Evolutionary conservation across 2,329 filamentous ascomycete genomes (phyloP), one percentile per base, ranked within the genome.

Genomic region (Trichoderma citrinoviride): DNA sequence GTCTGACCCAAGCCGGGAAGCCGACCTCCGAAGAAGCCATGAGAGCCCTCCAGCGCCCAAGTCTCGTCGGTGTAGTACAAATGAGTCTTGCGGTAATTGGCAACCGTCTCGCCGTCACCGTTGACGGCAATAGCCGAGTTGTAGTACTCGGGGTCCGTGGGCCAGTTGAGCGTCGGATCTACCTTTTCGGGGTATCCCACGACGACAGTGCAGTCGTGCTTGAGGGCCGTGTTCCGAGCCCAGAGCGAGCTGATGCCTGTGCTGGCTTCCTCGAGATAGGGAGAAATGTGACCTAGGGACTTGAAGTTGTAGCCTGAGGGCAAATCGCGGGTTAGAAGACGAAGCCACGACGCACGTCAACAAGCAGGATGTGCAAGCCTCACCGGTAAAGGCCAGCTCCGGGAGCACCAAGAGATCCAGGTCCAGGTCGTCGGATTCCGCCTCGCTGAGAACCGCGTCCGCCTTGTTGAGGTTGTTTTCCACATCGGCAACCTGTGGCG

Each of bases 151-250:
- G 83, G 81, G 0, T 72, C 74, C 0, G 82, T 75, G 0, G 85
- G 85, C 81, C 84, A 86, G 25, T 79, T 78, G 0, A 73, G 57
- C 0, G 78, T 73, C 0, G 83, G 71, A 56, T 88, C 85, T 0
- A 83, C 84, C 69, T 84, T 85, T 65, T 95, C 91, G 0, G 91
- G 91, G 63, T 94, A 95, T 0, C 91, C 91, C 1, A 87, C 85
- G 0, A 85, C 83, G 0, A 94, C 89, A 57, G 82, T 78, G 71
- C 90, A 93, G 66, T 87, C 81, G 71, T 90, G 81, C 69, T 87
- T 87, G 23, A 86, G 78, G 0, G 91, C 91, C 0, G 82, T 85
- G 0, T 83, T 85, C 43, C 85, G 80, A 0, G 90, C 90, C 91
- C 91, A 95, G 21, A 89, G 75, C 0, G 90, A 87, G 7, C 83